Conservation (phyloP, 2,329 filamentous ascomycete genomes). For the Alternaria gaisen region DNA sequence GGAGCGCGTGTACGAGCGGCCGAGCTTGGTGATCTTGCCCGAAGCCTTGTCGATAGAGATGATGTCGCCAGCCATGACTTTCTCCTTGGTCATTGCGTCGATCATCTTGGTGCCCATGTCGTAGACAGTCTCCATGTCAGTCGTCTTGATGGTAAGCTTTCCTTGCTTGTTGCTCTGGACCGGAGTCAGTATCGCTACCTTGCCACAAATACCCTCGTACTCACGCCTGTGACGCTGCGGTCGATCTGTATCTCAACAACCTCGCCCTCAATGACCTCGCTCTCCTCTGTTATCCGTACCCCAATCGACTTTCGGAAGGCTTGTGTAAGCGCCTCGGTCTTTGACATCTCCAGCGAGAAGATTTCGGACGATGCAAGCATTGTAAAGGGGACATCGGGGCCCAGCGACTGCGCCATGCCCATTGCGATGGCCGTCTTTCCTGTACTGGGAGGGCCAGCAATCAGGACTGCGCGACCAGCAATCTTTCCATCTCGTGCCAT, state of each 20-base stretch:
- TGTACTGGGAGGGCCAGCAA: slow-evolving; percentile 94
- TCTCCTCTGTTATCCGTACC: slow-evolving; percentile 98
- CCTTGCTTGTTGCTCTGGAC: slow-evolving; percentile 88
- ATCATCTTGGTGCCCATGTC: slow-evolving; percentile 99
- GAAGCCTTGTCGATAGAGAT: slow-evolving; percentile 99
- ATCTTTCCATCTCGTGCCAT: slow-evolving; percentile 99
- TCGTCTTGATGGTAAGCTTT: slow-evolving; percentile 99
- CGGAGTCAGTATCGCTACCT: slow-evolving; percentile 18
- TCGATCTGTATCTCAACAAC: slow-evolving; percentile 99
- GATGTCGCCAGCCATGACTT: slow-evolving; percentile 97
- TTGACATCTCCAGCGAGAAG: slow-evolving; percentile 99
- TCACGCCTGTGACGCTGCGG: slow-evolving; percentile 86
- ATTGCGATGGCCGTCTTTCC: slow-evolving; percentile 99
- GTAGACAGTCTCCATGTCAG: slow-evolving; percentile 99
- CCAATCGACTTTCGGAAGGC: slow-evolving; percentile 99
- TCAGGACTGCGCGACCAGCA: slow-evolving; percentile 90
- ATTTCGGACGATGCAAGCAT: slow-evolving; percentile 96
- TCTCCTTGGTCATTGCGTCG: slow-evolving; percentile 98
- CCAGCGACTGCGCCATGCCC: slow-evolving; percentile 97
- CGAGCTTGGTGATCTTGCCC: slow-evolving; percentile 96
- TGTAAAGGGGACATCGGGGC: slow-evolving; percentile 94
- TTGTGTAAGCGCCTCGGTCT: slow-evolving; percentile 96
- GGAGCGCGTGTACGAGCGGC: slow-evolving; percentile 91
- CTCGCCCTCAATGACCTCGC: slow-evolving; percentile 98
- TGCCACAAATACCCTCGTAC: slow-evolving; percentile 15